A percentile compares a stretch with the other conserved stretches of the same genome.
These are phyloP conservation scores for Fomitopsis betulina DNA, from an alignment of 1,284 basidiomycete species.

Conservation along the genomic window DNA sequence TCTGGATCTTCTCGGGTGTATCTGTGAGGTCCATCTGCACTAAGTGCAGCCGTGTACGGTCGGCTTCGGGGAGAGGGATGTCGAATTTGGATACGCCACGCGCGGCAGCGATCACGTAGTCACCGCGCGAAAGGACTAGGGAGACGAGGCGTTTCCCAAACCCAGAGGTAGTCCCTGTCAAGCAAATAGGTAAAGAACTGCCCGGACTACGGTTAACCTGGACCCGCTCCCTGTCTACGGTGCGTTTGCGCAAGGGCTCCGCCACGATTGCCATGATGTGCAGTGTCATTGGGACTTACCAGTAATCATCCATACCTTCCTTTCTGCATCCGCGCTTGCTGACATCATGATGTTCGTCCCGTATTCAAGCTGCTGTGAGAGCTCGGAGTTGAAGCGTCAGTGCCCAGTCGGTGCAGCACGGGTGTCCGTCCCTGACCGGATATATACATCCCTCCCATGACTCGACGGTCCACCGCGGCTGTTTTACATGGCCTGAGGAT, in stretches of 20 bases:
- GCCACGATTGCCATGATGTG: too few species aligned
- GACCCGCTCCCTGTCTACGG: too few species aligned
- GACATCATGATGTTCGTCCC: background rate
- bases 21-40: slow-evolving; percentile 35
- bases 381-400: background rate
- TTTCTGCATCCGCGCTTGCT: background rate
- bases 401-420: too few species aligned
- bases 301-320: background rate
- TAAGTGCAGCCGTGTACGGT: slow-evolving; percentile 24
- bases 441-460: background rate
- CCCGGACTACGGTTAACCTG: background rate
- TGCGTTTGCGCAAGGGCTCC: too few species aligned
- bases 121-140: slow-evolving; percentile 46
- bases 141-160: slow-evolving; percentile 50
- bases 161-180: slow-evolving; percentile 52
- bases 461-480: background rate
- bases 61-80: slow-evolving; percentile 17
- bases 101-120: slow-evolving; percentile 45
- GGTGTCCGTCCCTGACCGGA: too few species aligned
- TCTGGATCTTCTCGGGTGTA: slow-evolving; percentile 25
- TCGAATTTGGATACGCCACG: slow-evolving; percentile 29
- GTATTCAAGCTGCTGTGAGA: background rate
- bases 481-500: background rate
- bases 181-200: background rate
- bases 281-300: background rate